Percentiles rank a stretch among this genome's conserved stretches.
These are phyloP conservation scores for Spiromastix sp. DNA, from an alignment of 2,329 filamentous ascomycete species.

Conservation along the genomic window DNA sequence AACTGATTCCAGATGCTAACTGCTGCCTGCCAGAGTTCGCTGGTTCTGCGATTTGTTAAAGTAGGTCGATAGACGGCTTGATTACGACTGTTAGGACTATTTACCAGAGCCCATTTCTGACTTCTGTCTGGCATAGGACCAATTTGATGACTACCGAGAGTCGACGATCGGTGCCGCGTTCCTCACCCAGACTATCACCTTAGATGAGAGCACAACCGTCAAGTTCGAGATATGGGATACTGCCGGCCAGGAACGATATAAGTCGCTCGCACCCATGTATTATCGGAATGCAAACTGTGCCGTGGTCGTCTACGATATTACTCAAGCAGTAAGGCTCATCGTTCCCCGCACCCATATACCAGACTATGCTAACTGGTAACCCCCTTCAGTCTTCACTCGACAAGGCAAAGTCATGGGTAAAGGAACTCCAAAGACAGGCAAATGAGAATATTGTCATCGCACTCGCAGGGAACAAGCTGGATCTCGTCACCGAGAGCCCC, in stretches of 20 bases:
- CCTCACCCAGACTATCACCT: conserved; percentile 95
- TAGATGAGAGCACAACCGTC: conserved; percentile 95
- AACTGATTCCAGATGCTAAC: conserved; percentile 12
- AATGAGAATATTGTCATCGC: conserved; percentile 99
- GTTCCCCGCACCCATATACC: neutral
- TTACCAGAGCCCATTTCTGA: neutral
- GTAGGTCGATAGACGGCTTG: no score
- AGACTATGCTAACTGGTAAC: conserved; percentile 4
- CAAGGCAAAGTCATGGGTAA: conserved; percentile 99
- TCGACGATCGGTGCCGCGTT: conserved; percentile 98
- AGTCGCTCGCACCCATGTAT: conserved; percentile 98
- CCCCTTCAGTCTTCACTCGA: conserved; percentile 72
- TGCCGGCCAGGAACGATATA: conserved; percentile 96
- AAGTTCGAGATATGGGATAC: conserved; percentile 99
- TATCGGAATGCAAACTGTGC: conserved; percentile 99
- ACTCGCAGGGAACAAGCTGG: conserved; percentile 93
- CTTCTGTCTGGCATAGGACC: conserved; percentile 53
- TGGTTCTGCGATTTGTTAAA: conserved; percentile 97
- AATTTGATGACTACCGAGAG: conserved; percentile 98
- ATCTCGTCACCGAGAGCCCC: conserved; percentile 86
- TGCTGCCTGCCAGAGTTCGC: conserved; percentile 62
- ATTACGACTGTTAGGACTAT: no score
- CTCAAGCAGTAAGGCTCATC: conserved; percentile 68
- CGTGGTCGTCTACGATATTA: conserved; percentile 98
- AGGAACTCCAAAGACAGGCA: conserved; percentile 94